Percentiles rank a stretch among this genome's conserved stretches.
Conservation (phyloP, 2,329 filamentous ascomycete species). For the Scytalidium sp. region DNA sequence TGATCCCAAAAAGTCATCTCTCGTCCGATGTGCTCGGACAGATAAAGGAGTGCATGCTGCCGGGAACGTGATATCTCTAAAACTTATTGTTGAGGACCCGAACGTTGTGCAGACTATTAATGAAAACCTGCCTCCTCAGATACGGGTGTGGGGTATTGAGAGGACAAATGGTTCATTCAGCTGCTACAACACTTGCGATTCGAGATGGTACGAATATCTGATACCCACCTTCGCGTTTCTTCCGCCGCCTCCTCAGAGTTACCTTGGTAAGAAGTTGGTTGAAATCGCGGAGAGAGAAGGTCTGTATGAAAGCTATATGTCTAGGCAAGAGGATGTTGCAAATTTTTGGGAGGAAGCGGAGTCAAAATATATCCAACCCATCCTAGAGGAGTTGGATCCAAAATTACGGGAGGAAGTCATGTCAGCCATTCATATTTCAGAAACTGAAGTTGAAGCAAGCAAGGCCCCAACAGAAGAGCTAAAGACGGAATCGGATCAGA, state of each 20-base stretch:
- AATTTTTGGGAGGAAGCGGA: slow-evolving; percentile 83
- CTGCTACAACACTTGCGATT: slow-evolving; percentile 93
- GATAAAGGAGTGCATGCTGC: slow-evolving; percentile 98
- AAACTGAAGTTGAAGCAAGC: slow-evolving; percentile 20
- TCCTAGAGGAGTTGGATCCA: slow-evolving; percentile 60
- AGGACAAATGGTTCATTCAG: slow-evolving; percentile 88
- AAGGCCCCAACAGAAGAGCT: background rate
- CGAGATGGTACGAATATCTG: slow-evolving; percentile 94
- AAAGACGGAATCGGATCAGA: background rate
- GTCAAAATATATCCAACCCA: slow-evolving; percentile 73
- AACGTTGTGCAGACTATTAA: slow-evolving; percentile 93
- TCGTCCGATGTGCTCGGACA: slow-evolving; percentile 90
- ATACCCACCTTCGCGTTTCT: slow-evolving; percentile 91
- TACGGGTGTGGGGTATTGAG: slow-evolving; percentile 91
- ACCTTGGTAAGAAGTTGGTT: slow-evolving; percentile 77
- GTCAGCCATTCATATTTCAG: slow-evolving; percentile 50
- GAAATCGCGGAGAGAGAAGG: slow-evolving; percentile 72
- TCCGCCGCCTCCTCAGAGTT: slow-evolving; percentile 87
- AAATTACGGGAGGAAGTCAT: slow-evolving; percentile 61
- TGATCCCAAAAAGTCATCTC: slow-evolving; percentile 92
- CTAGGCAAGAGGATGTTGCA: slow-evolving; percentile 72
- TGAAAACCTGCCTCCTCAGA: slow-evolving; percentile 77
- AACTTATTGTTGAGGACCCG: slow-evolving; percentile 90
- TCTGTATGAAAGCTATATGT: slow-evolving; percentile 64
- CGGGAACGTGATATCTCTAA: slow-evolving; percentile 91